Percentiles rank a stretch among this genome's conserved stretches.
These are phyloP conservation scores for Termitomyces heimii DNA, from an alignment of 768 basidiomycete species.

Conservation along the genomic window DNA sequence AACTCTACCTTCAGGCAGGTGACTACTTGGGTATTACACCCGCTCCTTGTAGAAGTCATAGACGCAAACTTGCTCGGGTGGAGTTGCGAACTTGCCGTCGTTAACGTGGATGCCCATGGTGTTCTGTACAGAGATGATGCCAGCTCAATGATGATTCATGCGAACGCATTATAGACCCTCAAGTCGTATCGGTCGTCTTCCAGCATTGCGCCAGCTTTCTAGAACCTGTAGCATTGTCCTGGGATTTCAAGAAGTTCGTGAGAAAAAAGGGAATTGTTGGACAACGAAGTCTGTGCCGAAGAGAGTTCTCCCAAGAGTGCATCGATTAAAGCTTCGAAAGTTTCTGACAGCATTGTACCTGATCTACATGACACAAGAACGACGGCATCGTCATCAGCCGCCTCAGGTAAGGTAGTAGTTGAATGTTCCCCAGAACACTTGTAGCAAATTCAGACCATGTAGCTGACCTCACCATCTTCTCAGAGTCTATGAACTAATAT, in stretches of 20 bases:
- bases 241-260: neutral
- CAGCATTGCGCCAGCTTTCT: neutral
- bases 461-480: neutral
- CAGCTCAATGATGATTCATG: neutral
- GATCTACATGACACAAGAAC: neutral
- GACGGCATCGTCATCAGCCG: neutral
- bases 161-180: too few relatives aligned
- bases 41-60: neutral
- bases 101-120: neutral
- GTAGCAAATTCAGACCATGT: neutral
- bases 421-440: neutral
- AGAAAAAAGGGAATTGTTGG: neutral
- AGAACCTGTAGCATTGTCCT: neutral
- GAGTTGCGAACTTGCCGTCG: neutral
- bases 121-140: neutral
- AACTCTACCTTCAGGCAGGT: neutral
- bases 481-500: too few relatives aligned
- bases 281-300: neutral
- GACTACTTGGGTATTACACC: neutral
- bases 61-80: neutral
- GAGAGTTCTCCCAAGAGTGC: neutral
- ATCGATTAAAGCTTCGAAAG: neutral
- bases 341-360: neutral
- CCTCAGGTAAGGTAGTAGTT: neutral
- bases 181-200: neutral